phyloP scores from a whole-genome alignment of 1,284 basidiomycete species.

The Trametes pubescens region DNA sequence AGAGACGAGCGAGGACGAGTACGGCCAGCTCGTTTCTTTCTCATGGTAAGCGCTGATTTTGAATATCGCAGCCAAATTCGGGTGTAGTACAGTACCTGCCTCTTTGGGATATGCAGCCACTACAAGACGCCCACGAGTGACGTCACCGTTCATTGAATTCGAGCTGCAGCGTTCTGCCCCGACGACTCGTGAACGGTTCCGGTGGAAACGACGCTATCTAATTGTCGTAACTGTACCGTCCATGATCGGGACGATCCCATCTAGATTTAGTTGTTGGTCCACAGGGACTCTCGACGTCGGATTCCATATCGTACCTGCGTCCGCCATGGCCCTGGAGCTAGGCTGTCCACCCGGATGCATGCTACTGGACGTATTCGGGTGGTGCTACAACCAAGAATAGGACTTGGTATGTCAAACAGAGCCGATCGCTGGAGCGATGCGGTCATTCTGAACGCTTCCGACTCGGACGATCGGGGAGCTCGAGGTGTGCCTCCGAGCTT shows the following conservation, averaged over 20 bases:
- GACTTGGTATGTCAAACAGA: not conserved
- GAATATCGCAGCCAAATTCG: slow-evolving; percentile 34
- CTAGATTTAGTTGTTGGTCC: not conserved
- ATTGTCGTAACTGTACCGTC: not conserved
- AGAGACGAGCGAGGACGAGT: not conserved
- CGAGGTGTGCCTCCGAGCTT: not conserved
- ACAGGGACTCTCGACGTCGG: too few relatives aligned
- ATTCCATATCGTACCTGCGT: too few relatives aligned
- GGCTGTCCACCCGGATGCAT: not conserved
- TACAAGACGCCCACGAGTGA: not conserved
- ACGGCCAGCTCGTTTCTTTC: slow-evolving; percentile 15
- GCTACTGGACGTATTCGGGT: not conserved
- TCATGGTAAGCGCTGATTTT: slow-evolving; percentile 33
- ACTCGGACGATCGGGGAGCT: not conserved
- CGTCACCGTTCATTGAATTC: slow-evolving; percentile 5
- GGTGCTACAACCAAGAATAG: not conserved
- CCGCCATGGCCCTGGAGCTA: too few relatives aligned
- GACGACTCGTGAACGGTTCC: not conserved
- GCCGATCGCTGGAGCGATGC: not conserved
- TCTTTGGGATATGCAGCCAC: not conserved
- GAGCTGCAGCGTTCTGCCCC: too few relatives aligned
- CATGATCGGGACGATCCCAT: not conserved
- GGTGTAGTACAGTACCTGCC: slow-evolving; percentile 15
- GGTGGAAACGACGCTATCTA: not conserved
- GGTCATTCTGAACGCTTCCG: not conserved